A percentile compares a stretch with the other conserved stretches of the same genome.
These are phyloP conservation scores for Xenoacremonium recifei DNA, from an alignment of 2,329 filamentous ascomycete genomes.

Conservation along the genomic window DNA sequence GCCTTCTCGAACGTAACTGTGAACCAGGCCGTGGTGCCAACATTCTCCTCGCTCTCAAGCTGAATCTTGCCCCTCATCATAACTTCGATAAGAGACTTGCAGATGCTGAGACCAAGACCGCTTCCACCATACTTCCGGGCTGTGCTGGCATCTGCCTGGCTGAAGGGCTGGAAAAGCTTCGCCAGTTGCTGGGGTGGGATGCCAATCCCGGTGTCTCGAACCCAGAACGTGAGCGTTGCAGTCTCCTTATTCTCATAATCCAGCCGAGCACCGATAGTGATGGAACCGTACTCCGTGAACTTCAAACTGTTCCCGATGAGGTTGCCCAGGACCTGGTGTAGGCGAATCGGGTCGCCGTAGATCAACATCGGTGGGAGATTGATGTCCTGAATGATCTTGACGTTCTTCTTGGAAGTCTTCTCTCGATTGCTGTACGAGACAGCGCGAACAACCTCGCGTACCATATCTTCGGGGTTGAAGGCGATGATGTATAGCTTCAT, in stretches of 20 bases:
- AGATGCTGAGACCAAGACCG: constrained; percentile 87
- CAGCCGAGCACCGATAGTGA: constrained; percentile 77
- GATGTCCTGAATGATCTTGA: constrained; percentile 68
- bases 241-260: constrained; percentile 68
- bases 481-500: constrained; percentile 76
- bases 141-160: constrained; percentile 87
- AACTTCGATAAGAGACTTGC: constrained; percentile 89
- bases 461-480: constrained; percentile 66
- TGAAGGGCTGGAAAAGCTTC: constrained; percentile 89
- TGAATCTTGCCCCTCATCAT: constrained; percentile 86
- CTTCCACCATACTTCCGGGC: constrained; percentile 90
- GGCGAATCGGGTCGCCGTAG: constrained; percentile 63
- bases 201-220: constrained; percentile 87
- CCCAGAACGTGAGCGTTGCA: constrained; percentile 78
- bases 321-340: constrained; percentile 73
- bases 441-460: constrained; percentile 64
- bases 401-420: constrained; percentile 60
- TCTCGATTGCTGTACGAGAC: constrained; percentile 65
- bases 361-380: constrained; percentile 72
- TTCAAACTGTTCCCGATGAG: constrained; percentile 92
- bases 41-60: constrained; percentile 72
- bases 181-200: constrained; percentile 79
- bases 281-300: constrained; percentile 83
- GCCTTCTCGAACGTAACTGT: constrained; percentile 85
- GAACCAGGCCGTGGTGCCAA: constrained; percentile 74